Percentiles rank a stretch among this genome's conserved stretches.
These are phyloP conservation scores for Dioscorea cayenensis DNA, from an alignment of 116 monocot species.

Conservation along the genomic window DNA sequence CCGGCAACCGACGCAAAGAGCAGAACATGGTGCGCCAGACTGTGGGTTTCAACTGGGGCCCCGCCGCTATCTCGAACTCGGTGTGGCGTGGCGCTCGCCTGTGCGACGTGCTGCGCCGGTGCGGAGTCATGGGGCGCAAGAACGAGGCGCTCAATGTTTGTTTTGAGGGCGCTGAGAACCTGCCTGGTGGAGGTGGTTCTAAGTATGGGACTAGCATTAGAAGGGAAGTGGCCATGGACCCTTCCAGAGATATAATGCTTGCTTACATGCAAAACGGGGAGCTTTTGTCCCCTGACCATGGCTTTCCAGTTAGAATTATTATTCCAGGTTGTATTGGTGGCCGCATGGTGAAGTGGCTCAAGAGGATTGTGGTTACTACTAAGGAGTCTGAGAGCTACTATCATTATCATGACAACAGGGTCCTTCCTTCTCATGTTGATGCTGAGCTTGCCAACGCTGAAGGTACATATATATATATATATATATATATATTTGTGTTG, in stretches of 20 bases:
- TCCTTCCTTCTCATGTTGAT: slow-evolving; percentile 71
- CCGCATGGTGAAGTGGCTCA: slow-evolving; percentile 96
- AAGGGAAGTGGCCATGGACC: slow-evolving; percentile 88
- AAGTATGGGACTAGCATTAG: slow-evolving; percentile 84
- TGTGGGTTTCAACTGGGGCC: slow-evolving; percentile 90
- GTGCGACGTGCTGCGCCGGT: slow-evolving; percentile 54
- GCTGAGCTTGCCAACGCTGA: slow-evolving; percentile 77
- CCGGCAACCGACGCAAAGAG: slow-evolving; percentile 94
- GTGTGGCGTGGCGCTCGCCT: slow-evolving; percentile 83
- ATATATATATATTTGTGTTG: not conserved
- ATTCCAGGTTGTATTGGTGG: slow-evolving; percentile 90
- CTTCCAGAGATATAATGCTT: slow-evolving; percentile 61
- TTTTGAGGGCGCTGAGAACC: slow-evolving; percentile 88
- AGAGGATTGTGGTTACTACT: slow-evolving; percentile 51
- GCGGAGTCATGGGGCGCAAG: slow-evolving; percentile 34
- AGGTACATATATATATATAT: slow-evolving; percentile 32
- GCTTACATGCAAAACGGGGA: slow-evolving; percentile 97
- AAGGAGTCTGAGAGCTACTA: slow-evolving; percentile 64
- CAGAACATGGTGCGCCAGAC: slow-evolving; percentile 86
- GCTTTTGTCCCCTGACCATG: slow-evolving; percentile 76
- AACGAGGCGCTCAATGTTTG: slow-evolving; percentile 59
- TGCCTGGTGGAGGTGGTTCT: slow-evolving; percentile 82
- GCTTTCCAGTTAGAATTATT: slow-evolving; percentile 79
- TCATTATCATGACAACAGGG: slow-evolving; percentile 76
- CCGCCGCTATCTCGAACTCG: slow-evolving; percentile 67